Evolutionary conservation across 345 rosid species (phyloP), one percentile per base, ranked within the genome.

Genomic region (Leavenworthia alabamica): DNA sequence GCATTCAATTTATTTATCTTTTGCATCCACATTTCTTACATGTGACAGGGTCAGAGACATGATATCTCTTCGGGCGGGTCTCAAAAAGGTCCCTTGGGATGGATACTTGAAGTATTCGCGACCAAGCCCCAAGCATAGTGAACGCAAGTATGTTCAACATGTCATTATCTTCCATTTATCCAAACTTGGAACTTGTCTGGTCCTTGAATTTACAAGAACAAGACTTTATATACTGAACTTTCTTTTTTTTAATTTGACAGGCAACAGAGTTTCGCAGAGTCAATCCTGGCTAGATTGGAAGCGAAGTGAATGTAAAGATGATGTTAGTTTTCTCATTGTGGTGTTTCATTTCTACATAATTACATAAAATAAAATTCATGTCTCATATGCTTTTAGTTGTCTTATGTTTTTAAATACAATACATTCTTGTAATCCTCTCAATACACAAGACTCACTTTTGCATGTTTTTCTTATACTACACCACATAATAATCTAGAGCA

Each of bases 11-110:
- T 14, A 8, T 15, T 8, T 12, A 62, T 3, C 9, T 47, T 36
- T 45, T 35, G 12, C 36, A 51, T 47, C 19, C 7, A 20, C 13
- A 14, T 39, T 15, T 12, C 23, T 1, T 27, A 24, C 48, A 47
- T 53, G 6, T 70, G 42, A 46, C 86, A 94, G 99, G 84, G 88
- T 94, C 11, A 75, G 97, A 69, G 92, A 75, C 80, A 88, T 90
- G 67, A 94, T 90, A 74, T 94, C 99, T 37, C 76, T 71, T 32
- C 80, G 95, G 66, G 99, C 97, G 42, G 95, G 99, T 46, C 86
- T 94, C 13, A 90, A 81, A 73, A 94, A 80, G 78, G 99, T 94
- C 60, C 96, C 96, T 16, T 94, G 99, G 99, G 99, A 94, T 77
- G 96, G 99, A 75, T 94, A 90, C 75, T 73, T 94, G 71, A 94